phyloP scores from a whole-genome alignment of 1,284 basidiomycete genomes.

The Ganoderma boninense region DNA sequence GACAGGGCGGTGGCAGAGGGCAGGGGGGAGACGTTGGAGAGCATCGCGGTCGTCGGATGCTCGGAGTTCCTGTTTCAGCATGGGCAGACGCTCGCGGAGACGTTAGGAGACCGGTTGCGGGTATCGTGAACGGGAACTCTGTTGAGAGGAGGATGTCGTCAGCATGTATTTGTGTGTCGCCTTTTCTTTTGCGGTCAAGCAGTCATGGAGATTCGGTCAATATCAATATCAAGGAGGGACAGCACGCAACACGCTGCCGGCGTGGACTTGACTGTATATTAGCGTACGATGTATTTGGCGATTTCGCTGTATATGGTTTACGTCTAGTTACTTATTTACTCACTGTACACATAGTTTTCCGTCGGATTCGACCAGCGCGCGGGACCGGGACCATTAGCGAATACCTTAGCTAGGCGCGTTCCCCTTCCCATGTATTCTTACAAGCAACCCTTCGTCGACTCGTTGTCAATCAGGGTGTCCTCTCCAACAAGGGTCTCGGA shows the following conservation, averaged over 20 bases:
- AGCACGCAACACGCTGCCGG: not conserved
- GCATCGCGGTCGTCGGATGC: conserved; percentile 58
- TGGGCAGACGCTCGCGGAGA: conserved; percentile 47
- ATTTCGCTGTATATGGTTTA: not conserved
- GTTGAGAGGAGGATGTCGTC: not conserved
- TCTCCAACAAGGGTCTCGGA: not conserved
- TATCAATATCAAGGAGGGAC: no score
- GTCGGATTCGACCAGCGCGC: not conserved
- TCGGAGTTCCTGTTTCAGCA: conserved; percentile 53
- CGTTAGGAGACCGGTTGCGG: conserved; percentile 45
- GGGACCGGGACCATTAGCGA: not conserved
- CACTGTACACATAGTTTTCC: not conserved
- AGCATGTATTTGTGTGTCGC: not conserved
- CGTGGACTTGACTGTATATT: not conserved
- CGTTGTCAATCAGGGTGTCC: not conserved
- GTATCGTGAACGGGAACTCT: not conserved
- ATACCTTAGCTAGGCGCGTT: not conserved
- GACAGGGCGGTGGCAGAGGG: conserved; percentile 44
- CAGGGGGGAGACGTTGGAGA: conserved; percentile 46
- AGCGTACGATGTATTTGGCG: not conserved
- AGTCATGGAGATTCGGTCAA: not conserved
- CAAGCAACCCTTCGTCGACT: not conserved
- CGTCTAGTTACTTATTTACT: not conserved
- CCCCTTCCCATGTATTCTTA: not conserved
- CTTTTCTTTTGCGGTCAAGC: not conserved